Base-by-base conservation (phyloP, 139 green algal species). In the Haematococcus sp. region DNA sequence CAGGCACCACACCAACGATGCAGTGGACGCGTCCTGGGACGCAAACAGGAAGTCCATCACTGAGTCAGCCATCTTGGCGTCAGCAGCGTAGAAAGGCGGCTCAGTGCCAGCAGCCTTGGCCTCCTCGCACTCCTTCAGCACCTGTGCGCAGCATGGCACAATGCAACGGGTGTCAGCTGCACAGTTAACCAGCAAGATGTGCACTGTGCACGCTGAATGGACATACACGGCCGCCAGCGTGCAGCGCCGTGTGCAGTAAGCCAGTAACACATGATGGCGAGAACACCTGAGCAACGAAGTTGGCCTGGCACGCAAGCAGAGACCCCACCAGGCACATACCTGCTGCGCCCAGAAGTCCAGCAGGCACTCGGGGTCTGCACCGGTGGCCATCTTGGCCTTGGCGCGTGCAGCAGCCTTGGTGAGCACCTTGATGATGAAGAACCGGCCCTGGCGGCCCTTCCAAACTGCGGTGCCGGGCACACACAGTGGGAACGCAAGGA, bases 21-120 rank as follows among this genome's bases (percentile, higher is more conserved):
- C 86, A 5, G 92, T 95, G 74, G 84, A 91, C 34, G 92, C 92
- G 74, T 97, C 92, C 85, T 97, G 91, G 30, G 70, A 86, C 34
- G 92, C 92, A 75, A 97, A 97, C 44, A 97, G 81, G 74, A 97
- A 97, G 86, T 95, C 86, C 77, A 97, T 92, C 13, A 94, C 75
- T 3, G 74, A 86, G 81, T 93, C 86, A 1, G 88, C 89, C 78
- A 97, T 91, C 35, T 86, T 89, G 15, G 73, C 35, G 73, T 91
- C 76, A 7, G 71, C 63, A 49, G 75, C 70, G 85, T 92, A 88
- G 40, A 76, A 83, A 68, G 83, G 84, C n/a, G 67, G 83, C 40
- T 81, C 76, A 43, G 84, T 35, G 2, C 87, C 86, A 51, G 73
- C 31, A 40, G 76, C 83, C 33, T 88, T 82, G 0, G 91, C 92